Base-by-base conservation (phyloP, 129 eudicot species). In the Silybum marianum region DNA sequence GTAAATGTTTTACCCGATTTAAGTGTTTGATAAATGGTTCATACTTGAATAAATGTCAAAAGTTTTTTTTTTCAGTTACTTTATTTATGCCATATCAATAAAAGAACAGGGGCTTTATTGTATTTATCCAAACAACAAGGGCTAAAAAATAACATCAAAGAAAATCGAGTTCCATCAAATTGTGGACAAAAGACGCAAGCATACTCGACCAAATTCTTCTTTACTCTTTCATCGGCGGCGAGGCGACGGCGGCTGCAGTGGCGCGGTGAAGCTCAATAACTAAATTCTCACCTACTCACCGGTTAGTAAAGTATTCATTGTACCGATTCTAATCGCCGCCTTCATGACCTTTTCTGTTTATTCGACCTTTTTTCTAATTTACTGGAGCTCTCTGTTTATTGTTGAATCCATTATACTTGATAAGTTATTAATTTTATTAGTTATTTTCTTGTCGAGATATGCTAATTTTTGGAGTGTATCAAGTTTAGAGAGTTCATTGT, bases 401-500 rank as follows among this genome's bases (percentile, higher is more conserved):
- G 39, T n/a, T 58, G 66, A 58, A 58, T 58, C 66, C 66, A 58
- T 58, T 58, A 10, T 65, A 19, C 28, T 28, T 60, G 67, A 58
- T 10, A 36, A 7, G 8, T 5, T 67, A 60, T 76, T n/a, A 36
- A 23, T 23, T 60, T 22, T 9, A 48, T 76, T 62, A 11, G 10
- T 6, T 54, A 23, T n/a, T 22, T 38, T 63, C 9, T 21, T 60
- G 14, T 60, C 7, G 36, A 21, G 23, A 76, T 7, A 76, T 63
- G 72, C 54, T 62, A 34, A 62, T 6, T 77, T 22, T 54, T 9
- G 65, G 63, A 24, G 7, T 39, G 25, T 66, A 6, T 69, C 25
- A 11, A 18, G 66, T 58, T 58, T 58, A 58, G 66, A 24, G 36
- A 34, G 71, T 11, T 76, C 9, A 77, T 65, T 77, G 62, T 65